Percentiles rank a stretch among this genome's conserved stretches.
Evolutionary conservation across 2,329 filamentous ascomycete species (phyloP).

Genomic region (Niveomyces coronatus): DNA sequence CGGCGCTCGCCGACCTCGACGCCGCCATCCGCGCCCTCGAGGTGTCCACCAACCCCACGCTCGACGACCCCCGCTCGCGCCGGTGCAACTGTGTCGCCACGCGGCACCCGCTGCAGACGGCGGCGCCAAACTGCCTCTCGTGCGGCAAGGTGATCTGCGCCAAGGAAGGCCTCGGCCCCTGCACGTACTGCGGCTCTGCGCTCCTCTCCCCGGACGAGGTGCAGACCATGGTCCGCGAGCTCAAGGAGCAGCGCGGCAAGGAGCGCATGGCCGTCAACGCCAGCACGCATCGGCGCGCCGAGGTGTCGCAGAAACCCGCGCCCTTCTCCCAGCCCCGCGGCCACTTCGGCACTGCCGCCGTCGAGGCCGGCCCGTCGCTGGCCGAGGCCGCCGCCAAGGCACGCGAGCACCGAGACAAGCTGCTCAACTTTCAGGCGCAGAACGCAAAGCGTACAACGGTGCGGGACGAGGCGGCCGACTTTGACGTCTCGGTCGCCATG

Average conservation of each 20-base stretch:
- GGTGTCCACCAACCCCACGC: slow-evolving; percentile 76
- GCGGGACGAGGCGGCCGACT: slow-evolving; percentile 68
- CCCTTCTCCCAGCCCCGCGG: slow-evolving; percentile 45
- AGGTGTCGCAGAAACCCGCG: slow-evolving; percentile 49
- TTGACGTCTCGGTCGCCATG: slow-evolving; percentile 40
- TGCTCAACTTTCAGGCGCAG: slow-evolving; percentile 74
- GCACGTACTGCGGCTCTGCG: slow-evolving; percentile 75
- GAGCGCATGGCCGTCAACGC: slow-evolving; percentile 81
- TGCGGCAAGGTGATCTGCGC: slow-evolving; percentile 95
- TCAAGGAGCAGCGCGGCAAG: slow-evolving; percentile 75
- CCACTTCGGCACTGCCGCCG: slow-evolving; percentile 13
- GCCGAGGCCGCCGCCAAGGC: slow-evolving; percentile 57
- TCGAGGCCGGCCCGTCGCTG: slow-evolving; percentile 24
- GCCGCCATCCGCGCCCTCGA: slow-evolving; percentile 83
- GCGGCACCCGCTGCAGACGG: slow-evolving; percentile 77
- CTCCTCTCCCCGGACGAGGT: slow-evolving; percentile 65
- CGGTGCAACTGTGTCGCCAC: slow-evolving; percentile 83
- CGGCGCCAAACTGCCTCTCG: slow-evolving; percentile 82
- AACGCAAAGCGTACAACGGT: slow-evolving; percentile 78
- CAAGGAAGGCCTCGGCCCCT: slow-evolving; percentile 87
- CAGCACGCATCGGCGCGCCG: slow-evolving; percentile 53
- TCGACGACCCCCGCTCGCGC: slow-evolving; percentile 44
- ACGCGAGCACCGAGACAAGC: slow-evolving; percentile 67
- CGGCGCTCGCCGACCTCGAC: slow-evolving; percentile 59
- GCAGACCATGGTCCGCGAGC: slow-evolving; percentile 72